A percentile compares a stretch with the other conserved stretches of the same genome.
Evolutionary conservation across 108 stramenopile genomes (phyloP).

Genomic region (Fistulifera solaris): DNA sequence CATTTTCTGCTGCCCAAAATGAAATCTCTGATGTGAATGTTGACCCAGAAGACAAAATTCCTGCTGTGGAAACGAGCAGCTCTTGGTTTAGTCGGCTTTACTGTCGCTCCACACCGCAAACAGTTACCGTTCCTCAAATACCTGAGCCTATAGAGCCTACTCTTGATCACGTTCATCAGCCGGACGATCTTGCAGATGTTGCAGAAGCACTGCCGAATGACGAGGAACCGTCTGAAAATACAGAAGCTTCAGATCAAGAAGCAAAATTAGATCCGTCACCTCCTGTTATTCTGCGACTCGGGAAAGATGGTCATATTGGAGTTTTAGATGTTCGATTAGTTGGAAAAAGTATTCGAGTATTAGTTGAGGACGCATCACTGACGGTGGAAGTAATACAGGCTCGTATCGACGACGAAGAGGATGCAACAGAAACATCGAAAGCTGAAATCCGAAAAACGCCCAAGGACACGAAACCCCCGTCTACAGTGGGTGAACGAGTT

Average conservation of each 20-base stretch:
- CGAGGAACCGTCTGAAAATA: neutral
- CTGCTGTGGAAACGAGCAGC: too few species aligned
- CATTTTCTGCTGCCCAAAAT: neutral
- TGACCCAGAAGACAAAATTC: neutral
- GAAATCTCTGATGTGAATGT: neutral
- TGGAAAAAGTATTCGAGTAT: conserved; percentile 55
- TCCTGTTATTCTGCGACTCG: conserved; percentile 44
- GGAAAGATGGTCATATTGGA: conserved; percentile 61
- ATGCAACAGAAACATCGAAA: conserved; percentile 7
- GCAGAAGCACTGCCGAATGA: conserved; percentile 1
- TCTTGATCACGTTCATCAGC: neutral
- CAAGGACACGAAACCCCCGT: neutral
- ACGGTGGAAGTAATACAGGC: conserved; percentile 49
- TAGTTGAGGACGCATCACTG: conserved; percentile 70
- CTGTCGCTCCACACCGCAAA: too few species aligned
- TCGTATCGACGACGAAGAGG: conserved; percentile 16
- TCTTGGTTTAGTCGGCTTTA: too few species aligned
- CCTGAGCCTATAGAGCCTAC: too few species aligned
- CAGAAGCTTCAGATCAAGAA: conserved; percentile 5
- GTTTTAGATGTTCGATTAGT: conserved; percentile 58
- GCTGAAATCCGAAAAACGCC: too few species aligned
- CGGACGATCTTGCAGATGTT: neutral
- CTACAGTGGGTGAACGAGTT: conserved; percentile 54
- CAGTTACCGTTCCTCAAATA: too few species aligned
- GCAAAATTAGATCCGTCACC: conserved; percentile 21